Evolutionary conservation across 2,329 filamentous ascomycete genomes (phyloP).

Genomic region (Myriosclerotinia duriaeana): DNA sequence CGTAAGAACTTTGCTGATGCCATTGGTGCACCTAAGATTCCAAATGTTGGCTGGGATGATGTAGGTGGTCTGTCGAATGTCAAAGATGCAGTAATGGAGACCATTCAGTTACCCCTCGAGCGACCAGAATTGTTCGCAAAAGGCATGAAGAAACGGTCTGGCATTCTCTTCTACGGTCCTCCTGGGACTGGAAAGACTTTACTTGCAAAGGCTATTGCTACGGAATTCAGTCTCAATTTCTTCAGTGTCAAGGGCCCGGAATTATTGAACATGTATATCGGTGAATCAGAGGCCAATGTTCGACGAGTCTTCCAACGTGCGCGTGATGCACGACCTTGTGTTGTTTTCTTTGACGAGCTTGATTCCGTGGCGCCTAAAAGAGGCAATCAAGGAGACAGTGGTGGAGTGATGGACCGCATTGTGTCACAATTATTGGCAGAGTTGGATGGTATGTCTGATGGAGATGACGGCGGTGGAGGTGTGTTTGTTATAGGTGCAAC

Average conservation of each 20-base stretch:
- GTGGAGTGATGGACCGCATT: conserved; percentile 97
- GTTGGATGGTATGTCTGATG: conserved; percentile 95
- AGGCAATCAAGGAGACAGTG: conserved; percentile 95
- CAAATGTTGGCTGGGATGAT: conserved; percentile 94
- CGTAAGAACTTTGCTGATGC: conserved; percentile 97
- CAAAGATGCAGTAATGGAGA: conserved; percentile 96
- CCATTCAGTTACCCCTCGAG: conserved; percentile 89
- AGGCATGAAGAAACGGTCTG: conserved; percentile 96
- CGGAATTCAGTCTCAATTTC: conserved; percentile 91
- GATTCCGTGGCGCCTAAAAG: conserved; percentile 94
- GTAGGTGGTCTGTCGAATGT: conserved; percentile 91
- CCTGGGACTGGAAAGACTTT: conserved; percentile 90
- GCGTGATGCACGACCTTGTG: conserved; percentile 79
- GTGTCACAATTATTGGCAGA: conserved; percentile 93
- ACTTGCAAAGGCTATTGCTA: conserved; percentile 90
- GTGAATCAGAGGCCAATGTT: conserved; percentile 90
- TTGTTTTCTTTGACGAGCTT: conserved; percentile 91
- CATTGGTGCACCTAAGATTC: conserved; percentile 96
- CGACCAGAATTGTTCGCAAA: conserved; percentile 92
- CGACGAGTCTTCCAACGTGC: conserved; percentile 85
- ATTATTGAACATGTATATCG: conserved; percentile 93
- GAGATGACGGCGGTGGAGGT: conserved; percentile 74
- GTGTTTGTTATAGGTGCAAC: conserved; percentile 98
- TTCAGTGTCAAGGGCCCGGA: conserved; percentile 92
- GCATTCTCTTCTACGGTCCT: conserved; percentile 88